Evolutionary conservation across 2,329 filamentous ascomycete genomes (phyloP).

Genomic region (Myriangium duriaei): DNA sequence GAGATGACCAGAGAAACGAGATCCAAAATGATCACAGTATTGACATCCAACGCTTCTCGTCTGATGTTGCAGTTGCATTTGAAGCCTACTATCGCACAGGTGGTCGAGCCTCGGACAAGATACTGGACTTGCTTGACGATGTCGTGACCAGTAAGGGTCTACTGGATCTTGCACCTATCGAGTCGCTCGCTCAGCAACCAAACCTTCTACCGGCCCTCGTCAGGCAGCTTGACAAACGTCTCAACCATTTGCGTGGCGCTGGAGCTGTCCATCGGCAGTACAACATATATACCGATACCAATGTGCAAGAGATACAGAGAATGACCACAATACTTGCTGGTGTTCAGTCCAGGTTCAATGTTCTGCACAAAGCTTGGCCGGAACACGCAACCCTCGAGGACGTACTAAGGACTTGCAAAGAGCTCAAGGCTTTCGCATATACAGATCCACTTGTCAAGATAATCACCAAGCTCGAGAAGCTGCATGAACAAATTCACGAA

Average conservation of each 20-base stretch:
- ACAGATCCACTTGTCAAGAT: conserved; percentile 76
- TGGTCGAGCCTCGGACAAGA: conserved; percentile 4
- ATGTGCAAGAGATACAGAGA: conserved; percentile 61
- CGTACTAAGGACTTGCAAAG: conserved; percentile 61
- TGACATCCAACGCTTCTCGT: conserved; percentile 16
- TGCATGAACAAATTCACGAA: conserved; percentile 76
- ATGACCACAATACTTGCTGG: conserved; percentile 57
- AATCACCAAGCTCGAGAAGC: conserved; percentile 73
- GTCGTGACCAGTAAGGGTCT: conserved; percentile 1
- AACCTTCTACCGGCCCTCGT: conserved; percentile 1
- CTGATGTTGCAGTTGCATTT: conserved; percentile 15
- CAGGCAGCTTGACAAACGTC: conserved; percentile 4
- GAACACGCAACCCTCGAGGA: conserved; percentile 72
- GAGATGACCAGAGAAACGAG: conserved; percentile 22
- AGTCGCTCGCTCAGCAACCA: background rate
- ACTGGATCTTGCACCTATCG: background rate
- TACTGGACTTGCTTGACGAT: conserved; percentile 14
- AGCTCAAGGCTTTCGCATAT: conserved; percentile 62
- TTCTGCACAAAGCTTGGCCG: conserved; percentile 52
- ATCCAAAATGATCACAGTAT: conserved; percentile 1
- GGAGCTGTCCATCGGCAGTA: conserved; percentile 31
- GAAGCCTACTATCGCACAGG: conserved; percentile 12
- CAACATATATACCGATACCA: conserved; percentile 82
- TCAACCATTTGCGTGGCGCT: conserved; percentile 2
- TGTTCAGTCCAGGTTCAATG: conserved; percentile 58